Conservation (phyloP, 768 basidiomycete genomes). For the Lyophyllum atratum region DNA sequence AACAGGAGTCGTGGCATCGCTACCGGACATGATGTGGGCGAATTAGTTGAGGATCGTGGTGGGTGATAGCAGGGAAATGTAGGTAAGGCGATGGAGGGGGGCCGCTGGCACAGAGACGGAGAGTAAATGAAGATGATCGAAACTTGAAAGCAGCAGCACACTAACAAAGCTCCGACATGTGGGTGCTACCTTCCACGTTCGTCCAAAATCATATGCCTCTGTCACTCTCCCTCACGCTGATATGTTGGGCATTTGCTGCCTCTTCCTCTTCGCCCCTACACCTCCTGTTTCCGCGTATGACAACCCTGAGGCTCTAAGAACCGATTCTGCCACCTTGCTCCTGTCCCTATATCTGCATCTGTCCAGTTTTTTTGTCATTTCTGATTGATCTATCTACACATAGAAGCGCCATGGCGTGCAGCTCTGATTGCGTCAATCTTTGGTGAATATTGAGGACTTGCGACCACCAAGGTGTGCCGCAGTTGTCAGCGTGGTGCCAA, state of each 20-base stretch:
- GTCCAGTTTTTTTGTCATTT: no score
- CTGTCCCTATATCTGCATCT: no score
- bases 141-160: neutral
- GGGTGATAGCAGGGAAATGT: neutral
- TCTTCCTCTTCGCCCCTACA: neutral
- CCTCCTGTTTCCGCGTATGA: no score
- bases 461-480: no score
- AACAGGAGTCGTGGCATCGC: slow-evolving; percentile 7
- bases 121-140: slow-evolving; percentile 8
- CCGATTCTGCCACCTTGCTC: no score
- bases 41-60: slow-evolving; percentile 2
- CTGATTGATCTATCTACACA: no score
- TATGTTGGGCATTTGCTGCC: neutral
- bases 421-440: no score
- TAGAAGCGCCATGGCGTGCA: no score
- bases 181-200: slow-evolving; percentile 6
- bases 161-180: slow-evolving; percentile 1
- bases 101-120: slow-evolving; percentile 8
- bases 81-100: neutral
- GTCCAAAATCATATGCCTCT: neutral
- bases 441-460: no score
- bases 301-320: no score
- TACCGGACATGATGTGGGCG: slow-evolving; percentile 13
- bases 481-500: no score
- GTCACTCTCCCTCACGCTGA: neutral